phyloP scores from a whole-genome alignment of 495 filamentous ascomycete genomes.

The Penicillium daleae region DNA sequence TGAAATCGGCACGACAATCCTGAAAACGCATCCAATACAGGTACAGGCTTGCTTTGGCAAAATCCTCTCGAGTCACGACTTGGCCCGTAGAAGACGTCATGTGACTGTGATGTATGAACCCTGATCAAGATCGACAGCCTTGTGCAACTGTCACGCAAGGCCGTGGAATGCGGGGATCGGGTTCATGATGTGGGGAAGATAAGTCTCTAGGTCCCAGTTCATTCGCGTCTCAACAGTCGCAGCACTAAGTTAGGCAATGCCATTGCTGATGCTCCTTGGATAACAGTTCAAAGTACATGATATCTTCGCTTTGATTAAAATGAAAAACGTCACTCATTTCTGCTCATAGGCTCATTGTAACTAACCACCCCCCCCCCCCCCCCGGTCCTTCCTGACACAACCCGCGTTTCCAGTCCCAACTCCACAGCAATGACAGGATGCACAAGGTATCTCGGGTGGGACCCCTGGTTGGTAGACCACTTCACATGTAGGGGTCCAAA shows the following conservation, averaged over 20 bases:
- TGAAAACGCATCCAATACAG: too few species aligned
- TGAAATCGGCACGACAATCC: too few species aligned
- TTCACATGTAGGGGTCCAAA: background rate
- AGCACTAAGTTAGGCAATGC: background rate
- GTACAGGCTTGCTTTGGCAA: too few species aligned
- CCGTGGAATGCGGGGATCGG: background rate
- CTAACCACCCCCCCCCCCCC: background rate
- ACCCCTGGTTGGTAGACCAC: background rate
- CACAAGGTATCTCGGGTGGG: slow-evolving; percentile 8
- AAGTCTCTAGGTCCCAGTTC: background rate
- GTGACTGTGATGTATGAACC: background rate
- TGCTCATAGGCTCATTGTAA: slow-evolving; percentile 25
- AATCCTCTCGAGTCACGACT: too few species aligned
- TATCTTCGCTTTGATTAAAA: slow-evolving; percentile 20
- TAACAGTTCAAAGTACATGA: slow-evolving; percentile 2
- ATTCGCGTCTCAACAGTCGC: background rate
- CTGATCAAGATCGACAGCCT: background rate
- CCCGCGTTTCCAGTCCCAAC: slow-evolving; percentile 2
- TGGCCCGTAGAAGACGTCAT: background rate
- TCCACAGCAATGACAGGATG: slow-evolving; percentile 10
- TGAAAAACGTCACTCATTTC: slow-evolving; percentile 25
- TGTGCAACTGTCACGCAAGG: background rate
- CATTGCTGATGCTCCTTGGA: background rate
- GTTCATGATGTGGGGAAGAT: background rate
- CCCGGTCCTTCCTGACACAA: background rate